A percentile compares a stretch with the other conserved stretches of the same genome.
Conservation (phyloP, 352 stramenopile genomes). For the Plasmopara halstedii region DNA sequence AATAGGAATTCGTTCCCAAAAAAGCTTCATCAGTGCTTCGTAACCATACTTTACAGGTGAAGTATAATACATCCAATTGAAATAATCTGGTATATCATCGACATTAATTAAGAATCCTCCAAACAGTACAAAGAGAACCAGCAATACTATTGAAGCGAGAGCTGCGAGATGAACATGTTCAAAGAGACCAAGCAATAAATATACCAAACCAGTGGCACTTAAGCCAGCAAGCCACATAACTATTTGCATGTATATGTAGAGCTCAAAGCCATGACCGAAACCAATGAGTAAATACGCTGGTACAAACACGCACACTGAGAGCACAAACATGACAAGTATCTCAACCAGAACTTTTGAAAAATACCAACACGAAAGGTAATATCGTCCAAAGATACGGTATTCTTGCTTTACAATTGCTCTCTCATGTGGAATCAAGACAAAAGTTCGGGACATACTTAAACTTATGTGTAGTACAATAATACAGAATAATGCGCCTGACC, state of each 20-base stretch:
- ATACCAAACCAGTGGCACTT: slow-evolving; percentile 24
- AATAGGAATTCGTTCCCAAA: slow-evolving; percentile 22
- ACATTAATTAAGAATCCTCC: slow-evolving; percentile 40
- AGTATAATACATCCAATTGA: slow-evolving; percentile 57
- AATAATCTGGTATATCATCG: slow-evolving; percentile 36
- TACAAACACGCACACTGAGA: slow-evolving; percentile 35
- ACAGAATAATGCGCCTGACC: slow-evolving; percentile 38
- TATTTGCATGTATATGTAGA: slow-evolving; percentile 46
- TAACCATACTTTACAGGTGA: slow-evolving; percentile 39
- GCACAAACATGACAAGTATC: slow-evolving; percentile 25
- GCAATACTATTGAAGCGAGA: slow-evolving; percentile 23
- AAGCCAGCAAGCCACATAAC: slow-evolving; percentile 33
- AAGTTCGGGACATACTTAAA: slow-evolving; percentile 17
- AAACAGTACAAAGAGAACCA: slow-evolving; percentile 36
- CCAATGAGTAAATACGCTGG: slow-evolving; percentile 39
- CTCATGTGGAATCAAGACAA: slow-evolving; percentile 24
- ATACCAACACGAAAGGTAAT: slow-evolving; percentile 27
- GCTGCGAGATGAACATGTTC: slow-evolving; percentile 22
- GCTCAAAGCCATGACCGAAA: slow-evolving; percentile 28
- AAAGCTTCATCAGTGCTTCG: slow-evolving; percentile 35
- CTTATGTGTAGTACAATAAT: slow-evolving; percentile 33
- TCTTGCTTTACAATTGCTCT: slow-evolving; percentile 24
- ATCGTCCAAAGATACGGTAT: slow-evolving; percentile 17
- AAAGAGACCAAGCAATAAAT: slow-evolving; percentile 28
- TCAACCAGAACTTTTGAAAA: slow-evolving; percentile 30